Conservation (phyloP, 192 early-diverging fungal genomes). For the Entomortierella beljakovae region DNA sequence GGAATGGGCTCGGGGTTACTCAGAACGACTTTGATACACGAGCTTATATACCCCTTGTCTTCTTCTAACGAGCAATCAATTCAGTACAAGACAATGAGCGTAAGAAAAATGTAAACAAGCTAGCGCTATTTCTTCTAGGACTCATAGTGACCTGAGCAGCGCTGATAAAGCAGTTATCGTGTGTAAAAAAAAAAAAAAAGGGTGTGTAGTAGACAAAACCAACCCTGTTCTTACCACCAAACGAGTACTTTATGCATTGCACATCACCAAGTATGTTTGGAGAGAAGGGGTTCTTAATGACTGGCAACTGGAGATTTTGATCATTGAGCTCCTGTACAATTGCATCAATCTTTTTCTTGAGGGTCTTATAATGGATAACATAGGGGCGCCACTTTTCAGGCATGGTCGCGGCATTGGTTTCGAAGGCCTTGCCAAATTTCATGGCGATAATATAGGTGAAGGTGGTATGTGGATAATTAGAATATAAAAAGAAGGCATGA, state of each 20-base stretch:
- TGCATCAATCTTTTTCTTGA: conserved; percentile 79
- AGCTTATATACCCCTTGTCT: conserved; percentile 40
- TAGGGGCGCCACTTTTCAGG: conserved; percentile 79
- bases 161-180: no score
- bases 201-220: no score
- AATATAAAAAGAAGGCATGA: no score
- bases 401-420: conserved; percentile 72
- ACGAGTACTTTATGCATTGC: conserved; percentile 42
- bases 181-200: no score
- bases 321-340: conserved; percentile 77
- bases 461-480: no score
- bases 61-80: conserved; percentile 11
- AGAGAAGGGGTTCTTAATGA: conserved; percentile 35
- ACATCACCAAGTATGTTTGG: conserved; percentile 31
- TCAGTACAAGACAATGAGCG: not conserved
- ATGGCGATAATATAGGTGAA: conserved; percentile 56
- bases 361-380: conserved; percentile 80
- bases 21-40: conserved; percentile 49
- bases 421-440: conserved; percentile 83
- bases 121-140: not conserved
- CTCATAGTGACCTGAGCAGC: not conserved
- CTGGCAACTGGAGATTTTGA: conserved; percentile 52
- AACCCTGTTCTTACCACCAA: conserved; percentile 48
- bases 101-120: not conserved
- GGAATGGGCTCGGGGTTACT: conserved; percentile 23